Base-by-base conservation (phyloP, 2,329 filamentous ascomycete species). In the Colletotrichum euphorbiae region DNA sequence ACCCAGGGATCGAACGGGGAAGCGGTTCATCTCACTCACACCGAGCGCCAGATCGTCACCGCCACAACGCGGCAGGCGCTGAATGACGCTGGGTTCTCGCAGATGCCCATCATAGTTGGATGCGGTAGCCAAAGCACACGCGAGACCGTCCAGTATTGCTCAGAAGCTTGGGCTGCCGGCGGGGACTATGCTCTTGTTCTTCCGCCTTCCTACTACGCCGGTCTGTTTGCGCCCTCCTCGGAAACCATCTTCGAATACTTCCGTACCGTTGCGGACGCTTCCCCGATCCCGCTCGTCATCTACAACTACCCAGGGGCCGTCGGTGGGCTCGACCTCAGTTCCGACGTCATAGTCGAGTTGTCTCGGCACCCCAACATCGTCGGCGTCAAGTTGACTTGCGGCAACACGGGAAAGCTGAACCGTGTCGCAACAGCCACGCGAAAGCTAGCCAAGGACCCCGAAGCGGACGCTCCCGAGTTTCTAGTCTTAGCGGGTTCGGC, bases 1-100 rank as follows among this genome's bases (percentile, higher is more conserved):
- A 92, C 90, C 11, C 92, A 94, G 77, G 92, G 92, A 52, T 93
- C 90, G 75, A 95, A 95, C 75, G 92, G 92, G 73, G 93, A 96
- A 81, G 92, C 93, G 7, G 91, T 94, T 12, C 92, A 94, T 75
- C 85, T 95, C 38, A 89, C 89, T 48, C 90, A 90, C 73, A 82
- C 85, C 24, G 92, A 95, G 80, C 88, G 92, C 67, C 85, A 86
- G 54, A 80, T 87, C 58, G 88, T 95, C 73, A 94, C 91, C 6
- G 81, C 82, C 57, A 88, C 90, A 38, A 94, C 91, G 2, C 89
- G 92, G 45, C 84, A 86, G 69, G 91, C 91, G 13, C 83, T 94
- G 50, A 87, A 93, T 75, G 83, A 84, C 11, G 86, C 88, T 36
- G 91, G 91, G 2, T 93, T 87, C 78, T 75, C 82, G 1, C 80